These are phyloP conservation scores for Oryza nivara DNA, from an alignment of 176 grass and related monocot genomes.

Conservation along the genomic window DNA sequence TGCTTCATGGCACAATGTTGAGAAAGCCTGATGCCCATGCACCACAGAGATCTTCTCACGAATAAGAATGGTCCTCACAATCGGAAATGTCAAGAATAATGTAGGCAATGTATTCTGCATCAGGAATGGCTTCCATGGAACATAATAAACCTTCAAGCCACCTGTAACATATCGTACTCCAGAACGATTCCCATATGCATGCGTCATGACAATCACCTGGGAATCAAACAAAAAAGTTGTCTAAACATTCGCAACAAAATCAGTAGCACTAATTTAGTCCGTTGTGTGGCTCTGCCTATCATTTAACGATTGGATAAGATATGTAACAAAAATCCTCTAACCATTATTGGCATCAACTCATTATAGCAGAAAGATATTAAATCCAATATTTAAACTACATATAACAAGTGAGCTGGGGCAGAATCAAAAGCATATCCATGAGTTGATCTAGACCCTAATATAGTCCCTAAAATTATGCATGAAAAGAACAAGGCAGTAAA, in stretches of 20 bases:
- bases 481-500: not conserved
- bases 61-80: constrained; percentile 77
- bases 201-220: constrained; percentile 94
- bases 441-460: not conserved
- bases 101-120: constrained; percentile 97
- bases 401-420: not conserved
- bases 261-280: not conserved
- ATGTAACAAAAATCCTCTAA: not conserved
- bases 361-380: not conserved
- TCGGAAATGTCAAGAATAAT: constrained; percentile 83
- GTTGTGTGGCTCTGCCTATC: not conserved
- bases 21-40: constrained; percentile 96
- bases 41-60: constrained; percentile 92
- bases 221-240: not conserved
- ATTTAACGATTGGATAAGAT: constrained; percentile 3
- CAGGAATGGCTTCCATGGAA: constrained; percentile 84
- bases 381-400: constrained; percentile 19
- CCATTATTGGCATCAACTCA: not conserved
- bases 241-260: not conserved
- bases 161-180: constrained; percentile 90
- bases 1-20: constrained; percentile 90
- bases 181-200: constrained; percentile 91
- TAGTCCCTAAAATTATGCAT: constrained; percentile 1
- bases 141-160: constrained; percentile 94
- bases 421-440: constrained; percentile 15